Evolutionary conservation across 805 yeast genomes (phyloP).

Genomic region (Kuraishia piskuri): DNA sequence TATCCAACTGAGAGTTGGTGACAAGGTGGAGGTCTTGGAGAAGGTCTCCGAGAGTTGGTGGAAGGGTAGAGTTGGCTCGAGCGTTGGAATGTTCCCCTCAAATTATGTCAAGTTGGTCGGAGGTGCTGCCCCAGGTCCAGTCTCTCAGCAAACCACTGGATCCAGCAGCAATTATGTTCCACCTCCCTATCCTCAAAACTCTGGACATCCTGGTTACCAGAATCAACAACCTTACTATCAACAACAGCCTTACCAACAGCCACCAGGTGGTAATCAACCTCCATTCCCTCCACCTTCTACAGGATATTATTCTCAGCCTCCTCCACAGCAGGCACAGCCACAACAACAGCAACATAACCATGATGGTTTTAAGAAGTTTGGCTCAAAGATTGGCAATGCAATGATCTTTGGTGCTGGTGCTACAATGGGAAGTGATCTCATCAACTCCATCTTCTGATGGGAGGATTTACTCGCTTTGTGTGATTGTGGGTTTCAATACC

Average conservation of each 20-base stretch:
- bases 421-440: conserved; percentile 80
- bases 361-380: conserved; percentile 48
- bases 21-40: conserved; percentile 54
- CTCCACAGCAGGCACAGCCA: conserved; percentile 10
- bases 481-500: not conserved
- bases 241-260: conserved; percentile 8
- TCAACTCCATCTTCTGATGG: conserved; percentile 59
- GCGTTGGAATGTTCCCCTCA: conserved; percentile 81
- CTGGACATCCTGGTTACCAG: conserved; percentile 6
- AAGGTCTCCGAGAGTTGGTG: conserved; percentile 85
- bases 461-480: not conserved
- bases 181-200: conserved; percentile 11
- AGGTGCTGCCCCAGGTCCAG: conserved; percentile 2
- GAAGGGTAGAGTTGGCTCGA: conserved; percentile 58
- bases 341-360: conserved; percentile 8
- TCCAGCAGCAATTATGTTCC: conserved; percentile 15
- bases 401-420: conserved; percentile 98
- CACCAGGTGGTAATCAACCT: conserved; percentile 6
- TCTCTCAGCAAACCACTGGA: conserved; percentile 9
- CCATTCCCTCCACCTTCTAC: conserved; percentile 1
- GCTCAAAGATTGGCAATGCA: conserved; percentile 87
- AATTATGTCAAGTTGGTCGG: conserved; percentile 57
- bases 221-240: conserved; percentile 7
- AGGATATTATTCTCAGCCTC: conserved; percentile 13
- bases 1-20: conserved; percentile 55